Evolutionary conservation across 1,284 basidiomycete genomes (phyloP), one percentile per base, ranked within the genome.

Genomic region (Tetrapyrgos nigripes): DNA sequence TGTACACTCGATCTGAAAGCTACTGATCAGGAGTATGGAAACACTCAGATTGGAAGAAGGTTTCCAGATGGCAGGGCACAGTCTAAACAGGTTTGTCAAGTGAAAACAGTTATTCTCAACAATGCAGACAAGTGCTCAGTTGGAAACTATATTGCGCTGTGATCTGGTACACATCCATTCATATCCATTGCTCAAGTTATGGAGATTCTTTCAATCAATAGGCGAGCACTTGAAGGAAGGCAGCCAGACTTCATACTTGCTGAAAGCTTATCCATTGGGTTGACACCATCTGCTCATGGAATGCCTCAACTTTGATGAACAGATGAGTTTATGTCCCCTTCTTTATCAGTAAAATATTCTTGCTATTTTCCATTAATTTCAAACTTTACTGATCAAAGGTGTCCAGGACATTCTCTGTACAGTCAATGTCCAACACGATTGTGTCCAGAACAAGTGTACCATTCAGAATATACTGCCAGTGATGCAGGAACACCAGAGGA

Each of bases 361-460:
- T 14, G 19, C 47, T 21, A 28, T n/a, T 29, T n/a, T 26, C 43
- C n/a, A 45, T 45, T n/a, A 21, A 6, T 19, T 9, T 8, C 9
- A 3, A 54, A 24, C 13, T 46, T 27, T 19, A 21, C 23, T 31
- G 10, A 29, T 24, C 23, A 2, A 13, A 10, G 3, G 10, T 47
- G 3, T 27, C 5, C 44, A 66, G 65, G 53, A 51, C 46, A 43
- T 63, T 24, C 40, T 60, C 13, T 64, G 63, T 52, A 46, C 58
- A n/a, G 53, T 61, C 2, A 66, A 65, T 49, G 50, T 63, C 24
- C 62, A 64, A 27, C 60, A 65, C 43, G 62, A 62, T 37, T 63
- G 62, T 45, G 44, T 31, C 17, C 57, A 58, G 28, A 58, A 64
- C 28, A 44, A 57, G 9, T 66, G 62, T 40, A 23, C 50, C 23